These are phyloP conservation scores for Diacronema lutheri DNA, from an alignment of 78 protist genomes.

Conservation along the genomic window DNA sequence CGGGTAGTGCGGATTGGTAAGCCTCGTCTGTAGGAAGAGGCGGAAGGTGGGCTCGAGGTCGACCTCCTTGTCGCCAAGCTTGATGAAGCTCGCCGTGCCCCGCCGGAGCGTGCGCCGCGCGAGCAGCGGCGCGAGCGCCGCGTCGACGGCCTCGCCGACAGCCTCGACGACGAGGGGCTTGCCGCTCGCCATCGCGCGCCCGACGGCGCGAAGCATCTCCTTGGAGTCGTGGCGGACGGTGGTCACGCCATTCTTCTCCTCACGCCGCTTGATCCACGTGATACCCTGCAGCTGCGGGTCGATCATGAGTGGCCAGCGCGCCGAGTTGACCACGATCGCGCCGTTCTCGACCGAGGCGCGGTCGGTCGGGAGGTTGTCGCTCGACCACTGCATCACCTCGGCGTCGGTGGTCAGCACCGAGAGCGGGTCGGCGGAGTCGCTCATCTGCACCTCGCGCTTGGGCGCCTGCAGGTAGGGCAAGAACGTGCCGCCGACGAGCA, in stretches of 20 bases:
- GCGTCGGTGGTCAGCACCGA: slow-evolving; percentile 47
- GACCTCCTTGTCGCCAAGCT: background rate
- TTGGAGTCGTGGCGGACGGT: background rate
- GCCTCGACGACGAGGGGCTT: background rate
- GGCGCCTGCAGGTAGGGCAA: background rate
- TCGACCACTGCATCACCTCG: slow-evolving; percentile 69
- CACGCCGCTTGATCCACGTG: background rate
- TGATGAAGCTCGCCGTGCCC: background rate
- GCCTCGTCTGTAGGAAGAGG: slow-evolving; percentile 78
- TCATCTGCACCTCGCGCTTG: slow-evolving; percentile 5
- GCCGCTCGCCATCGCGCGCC: background rate
- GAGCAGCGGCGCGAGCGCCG: background rate
- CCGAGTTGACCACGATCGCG: slow-evolving; percentile 36
- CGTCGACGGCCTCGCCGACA: background rate
- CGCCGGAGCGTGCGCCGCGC: background rate
- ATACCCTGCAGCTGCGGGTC: slow-evolving; percentile 89
- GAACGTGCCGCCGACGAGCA: slow-evolving; percentile 6
- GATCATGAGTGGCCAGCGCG: slow-evolving; percentile 85
- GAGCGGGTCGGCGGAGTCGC: slow-evolving; percentile 23
- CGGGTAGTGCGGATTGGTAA: slow-evolving; percentile 81
- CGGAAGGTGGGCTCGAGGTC: slow-evolving; percentile 48
- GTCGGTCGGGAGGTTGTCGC: slow-evolving; percentile 85
- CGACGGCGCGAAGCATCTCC: background rate
- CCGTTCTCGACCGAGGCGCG: slow-evolving; percentile 85
- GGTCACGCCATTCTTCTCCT: background rate